Percentiles rank a stretch among this genome's conserved stretches.
Conservation (phyloP, 2,329 filamentous ascomycete species). For the Pseudogymnoascus sp. region DNA sequence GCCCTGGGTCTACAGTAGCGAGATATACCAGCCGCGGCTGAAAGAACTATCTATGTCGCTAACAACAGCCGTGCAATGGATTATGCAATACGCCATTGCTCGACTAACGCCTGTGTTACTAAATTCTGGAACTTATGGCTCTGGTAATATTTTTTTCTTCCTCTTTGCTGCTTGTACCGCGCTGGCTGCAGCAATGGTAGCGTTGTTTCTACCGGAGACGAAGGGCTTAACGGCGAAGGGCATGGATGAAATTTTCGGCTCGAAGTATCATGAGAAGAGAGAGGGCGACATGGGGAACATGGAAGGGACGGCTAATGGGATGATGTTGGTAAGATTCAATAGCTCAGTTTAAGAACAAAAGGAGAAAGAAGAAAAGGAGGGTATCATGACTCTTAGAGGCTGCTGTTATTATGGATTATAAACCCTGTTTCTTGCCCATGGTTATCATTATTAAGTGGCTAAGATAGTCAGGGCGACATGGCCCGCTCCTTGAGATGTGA, state of each 20-base stretch:
- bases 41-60: constrained; percentile 21
- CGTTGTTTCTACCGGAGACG: constrained; percentile 69
- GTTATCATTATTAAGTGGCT: no score
- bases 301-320: not conserved
- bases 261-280: constrained; percentile 15
- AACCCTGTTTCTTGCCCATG: no score
- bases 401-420: not conserved
- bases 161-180: constrained; percentile 61
- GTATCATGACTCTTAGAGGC: not conserved
- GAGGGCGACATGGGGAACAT: constrained; percentile 1
- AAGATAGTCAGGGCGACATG: no score
- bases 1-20: constrained; percentile 24
- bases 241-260: constrained; percentile 46
- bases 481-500: no score
- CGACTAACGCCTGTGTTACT: constrained; percentile 21
- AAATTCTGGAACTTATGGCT: not conserved
- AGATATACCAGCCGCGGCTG: constrained; percentile 23
- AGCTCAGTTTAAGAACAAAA: not conserved
- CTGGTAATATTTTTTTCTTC: constrained; percentile 23
- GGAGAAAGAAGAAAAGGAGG: not conserved
- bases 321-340: not conserved
- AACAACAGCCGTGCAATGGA: constrained; percentile 20
- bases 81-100: constrained; percentile 18
- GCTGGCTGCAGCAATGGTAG: constrained; percentile 55
- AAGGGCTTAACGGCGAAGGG: constrained; percentile 68